phyloP scores from a whole-genome alignment of 768 basidiomycete genomes.

The Naganishia friedmannii region DNA sequence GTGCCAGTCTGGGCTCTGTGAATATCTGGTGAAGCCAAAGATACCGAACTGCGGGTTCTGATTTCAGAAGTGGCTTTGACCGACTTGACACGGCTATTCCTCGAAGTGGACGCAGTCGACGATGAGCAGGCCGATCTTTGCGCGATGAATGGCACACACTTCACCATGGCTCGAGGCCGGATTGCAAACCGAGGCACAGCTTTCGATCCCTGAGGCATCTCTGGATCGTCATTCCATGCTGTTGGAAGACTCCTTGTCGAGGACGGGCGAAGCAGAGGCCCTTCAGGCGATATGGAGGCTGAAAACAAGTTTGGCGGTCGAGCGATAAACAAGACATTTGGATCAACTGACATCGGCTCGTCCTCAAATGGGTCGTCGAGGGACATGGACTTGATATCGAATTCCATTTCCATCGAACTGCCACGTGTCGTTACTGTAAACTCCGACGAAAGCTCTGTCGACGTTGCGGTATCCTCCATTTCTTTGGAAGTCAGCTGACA shows the following conservation, averaged over 20 bases:
- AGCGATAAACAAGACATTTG: not conserved
- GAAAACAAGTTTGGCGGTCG: not conserved
- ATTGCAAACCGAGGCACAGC: constrained; percentile 1
- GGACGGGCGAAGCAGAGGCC: not conserved
- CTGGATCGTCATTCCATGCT: not conserved
- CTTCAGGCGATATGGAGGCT: not conserved
- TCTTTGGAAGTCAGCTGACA: not conserved
- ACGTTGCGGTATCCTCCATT: not conserved
- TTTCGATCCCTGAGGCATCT: constrained; percentile 12
- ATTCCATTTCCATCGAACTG: not conserved
- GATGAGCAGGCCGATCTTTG: not conserved
- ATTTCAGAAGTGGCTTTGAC: not conserved
- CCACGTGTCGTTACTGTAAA: not conserved
- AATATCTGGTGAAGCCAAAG: not conserved
- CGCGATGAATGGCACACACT: not conserved
- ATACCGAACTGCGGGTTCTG: not conserved
- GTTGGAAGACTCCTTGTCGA: not conserved
- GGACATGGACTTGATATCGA: not conserved
- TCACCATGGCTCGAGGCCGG: constrained; percentile 10
- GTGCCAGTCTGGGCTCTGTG: not conserved
- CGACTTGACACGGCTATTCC: not conserved
- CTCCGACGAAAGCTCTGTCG: not conserved
- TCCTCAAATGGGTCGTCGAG: not conserved
- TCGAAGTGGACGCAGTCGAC: no score
- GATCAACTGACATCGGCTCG: not conserved